Evolutionary conservation across 1,284 basidiomycete species (phyloP).

Genomic region (Wolfiporia cocos): DNA sequence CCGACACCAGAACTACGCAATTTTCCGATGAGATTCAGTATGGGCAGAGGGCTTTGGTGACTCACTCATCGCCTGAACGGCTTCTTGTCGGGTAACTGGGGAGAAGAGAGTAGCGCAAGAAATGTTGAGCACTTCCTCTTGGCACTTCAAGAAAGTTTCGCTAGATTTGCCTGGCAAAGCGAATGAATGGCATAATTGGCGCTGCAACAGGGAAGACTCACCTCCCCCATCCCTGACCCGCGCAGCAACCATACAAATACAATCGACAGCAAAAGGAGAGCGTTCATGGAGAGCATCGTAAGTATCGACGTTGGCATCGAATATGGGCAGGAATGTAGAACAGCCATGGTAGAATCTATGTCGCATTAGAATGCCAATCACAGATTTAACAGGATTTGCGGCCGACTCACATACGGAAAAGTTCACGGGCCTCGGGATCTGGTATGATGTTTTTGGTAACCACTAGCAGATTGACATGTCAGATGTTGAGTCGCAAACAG

Average conservation of each 20-base stretch:
- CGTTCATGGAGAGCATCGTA: constrained; percentile 76
- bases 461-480: constrained; percentile 36
- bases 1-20: constrained; percentile 70
- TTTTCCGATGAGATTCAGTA: not conserved
- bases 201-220: constrained; percentile 28
- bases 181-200: too few relatives aligned
- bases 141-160: constrained; percentile 57
- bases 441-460: constrained; percentile 75
- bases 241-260: constrained; percentile 87
- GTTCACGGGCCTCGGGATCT: constrained; percentile 75
- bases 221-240: constrained; percentile 85
- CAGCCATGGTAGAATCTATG: constrained; percentile 80
- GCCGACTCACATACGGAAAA: constrained; percentile 70
- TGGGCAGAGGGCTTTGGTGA: not conserved
- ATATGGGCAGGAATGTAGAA: constrained; percentile 85
- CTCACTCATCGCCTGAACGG: constrained; percentile 87
- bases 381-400: constrained; percentile 2
- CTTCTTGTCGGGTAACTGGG: constrained; percentile 76
- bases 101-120: constrained; percentile 83
- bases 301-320: constrained; percentile 73
- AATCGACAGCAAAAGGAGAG: constrained; percentile 80
- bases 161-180: constrained; percentile 63
- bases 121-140: constrained; percentile 80
- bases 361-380: not conserved
- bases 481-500: constrained; percentile 1